A percentile compares a stretch with the other conserved stretches of the same genome.
phyloP scores from a whole-genome alignment of 2,329 filamentous ascomycete species.

The Colletotrichum neosansevieriae region DNA sequence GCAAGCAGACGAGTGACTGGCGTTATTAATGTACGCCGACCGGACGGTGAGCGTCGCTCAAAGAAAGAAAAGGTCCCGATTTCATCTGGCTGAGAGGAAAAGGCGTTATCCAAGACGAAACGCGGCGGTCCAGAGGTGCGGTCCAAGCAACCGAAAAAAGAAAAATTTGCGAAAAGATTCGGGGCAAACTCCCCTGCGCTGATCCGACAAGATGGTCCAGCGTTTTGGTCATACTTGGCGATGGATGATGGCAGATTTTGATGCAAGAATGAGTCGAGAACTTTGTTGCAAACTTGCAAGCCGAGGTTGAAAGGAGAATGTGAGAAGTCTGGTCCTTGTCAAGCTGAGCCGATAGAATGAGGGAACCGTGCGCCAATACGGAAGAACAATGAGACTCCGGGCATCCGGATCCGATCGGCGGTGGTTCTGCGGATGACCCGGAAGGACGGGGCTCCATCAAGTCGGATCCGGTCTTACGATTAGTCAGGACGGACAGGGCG shows the following conservation, averaged over 20 bases:
- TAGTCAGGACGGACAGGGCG: accelerated
- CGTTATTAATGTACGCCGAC: conserved; percentile 9
- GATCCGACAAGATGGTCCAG: conserved; percentile 7
- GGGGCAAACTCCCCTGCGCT: conserved; percentile 5
- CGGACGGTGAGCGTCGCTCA: conserved; percentile 5
- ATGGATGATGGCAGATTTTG: conserved; percentile 7
- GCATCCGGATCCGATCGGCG: background rate
- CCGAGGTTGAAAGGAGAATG: conserved; percentile 19
- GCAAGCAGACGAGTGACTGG: background rate
- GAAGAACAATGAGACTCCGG: conserved; percentile 14
- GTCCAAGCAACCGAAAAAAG: conserved; percentile 27
- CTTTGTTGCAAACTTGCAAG: background rate
- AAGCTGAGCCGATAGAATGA: conserved; percentile 2
- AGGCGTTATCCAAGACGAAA: background rate
- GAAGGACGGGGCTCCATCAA: too few species aligned
- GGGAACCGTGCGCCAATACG: conserved; percentile 24
- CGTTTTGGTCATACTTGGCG: background rate
- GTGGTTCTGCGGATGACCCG: background rate
- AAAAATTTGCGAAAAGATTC: conserved; percentile 17
- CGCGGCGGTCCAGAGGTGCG: background rate
- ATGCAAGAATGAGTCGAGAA: conserved; percentile 17
- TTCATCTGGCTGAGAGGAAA: background rate
- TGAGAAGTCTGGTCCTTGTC: conserved; percentile 15
- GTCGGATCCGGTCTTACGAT: background rate
- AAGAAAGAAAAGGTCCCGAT: background rate